phyloP scores from a whole-genome alignment of 176 grass and related monocot genomes.

The Elymus sibiricus region DNA sequence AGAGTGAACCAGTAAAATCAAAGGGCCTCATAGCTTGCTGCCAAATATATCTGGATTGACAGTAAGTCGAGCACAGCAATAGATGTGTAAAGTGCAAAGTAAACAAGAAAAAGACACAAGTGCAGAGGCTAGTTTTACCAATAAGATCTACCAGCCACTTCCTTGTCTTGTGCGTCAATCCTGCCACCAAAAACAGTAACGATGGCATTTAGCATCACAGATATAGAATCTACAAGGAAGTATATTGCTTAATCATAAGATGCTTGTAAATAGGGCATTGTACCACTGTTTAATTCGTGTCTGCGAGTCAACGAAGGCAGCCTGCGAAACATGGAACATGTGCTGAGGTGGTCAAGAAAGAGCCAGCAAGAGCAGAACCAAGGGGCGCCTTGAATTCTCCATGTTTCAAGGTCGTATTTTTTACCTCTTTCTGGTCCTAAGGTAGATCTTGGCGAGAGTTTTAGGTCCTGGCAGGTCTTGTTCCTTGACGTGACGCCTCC shows the following conservation, averaged over 20 bases:
- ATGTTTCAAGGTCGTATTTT: neutral
- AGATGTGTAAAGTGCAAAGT: neutral
- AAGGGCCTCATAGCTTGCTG: neutral
- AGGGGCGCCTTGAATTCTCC: neutral
- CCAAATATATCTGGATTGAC: neutral
- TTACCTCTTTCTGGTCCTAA: neutral
- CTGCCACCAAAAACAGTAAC: neutral
- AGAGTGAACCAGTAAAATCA: neutral
- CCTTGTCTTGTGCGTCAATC: neutral
- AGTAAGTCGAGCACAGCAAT: neutral
- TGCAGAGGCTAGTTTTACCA: neutral
- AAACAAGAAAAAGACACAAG: neutral
- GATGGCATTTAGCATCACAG: neutral
- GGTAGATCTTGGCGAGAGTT: neutral
- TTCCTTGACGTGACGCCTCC: neutral
- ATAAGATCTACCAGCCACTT: neutral
- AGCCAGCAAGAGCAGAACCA: neutral
- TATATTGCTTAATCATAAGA: neutral
- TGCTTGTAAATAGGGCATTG: neutral
- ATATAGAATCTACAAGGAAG: neutral
- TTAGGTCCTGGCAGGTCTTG: neutral
- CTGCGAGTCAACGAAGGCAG: neutral
- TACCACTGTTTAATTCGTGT: neutral
- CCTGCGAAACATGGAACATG: neutral
- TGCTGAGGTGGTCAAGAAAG: neutral